Percentiles rank a stretch among this genome's conserved stretches.
Evolutionary conservation across 1,284 basidiomycete species (phyloP).

Genomic region (Boletus mariae): DNA sequence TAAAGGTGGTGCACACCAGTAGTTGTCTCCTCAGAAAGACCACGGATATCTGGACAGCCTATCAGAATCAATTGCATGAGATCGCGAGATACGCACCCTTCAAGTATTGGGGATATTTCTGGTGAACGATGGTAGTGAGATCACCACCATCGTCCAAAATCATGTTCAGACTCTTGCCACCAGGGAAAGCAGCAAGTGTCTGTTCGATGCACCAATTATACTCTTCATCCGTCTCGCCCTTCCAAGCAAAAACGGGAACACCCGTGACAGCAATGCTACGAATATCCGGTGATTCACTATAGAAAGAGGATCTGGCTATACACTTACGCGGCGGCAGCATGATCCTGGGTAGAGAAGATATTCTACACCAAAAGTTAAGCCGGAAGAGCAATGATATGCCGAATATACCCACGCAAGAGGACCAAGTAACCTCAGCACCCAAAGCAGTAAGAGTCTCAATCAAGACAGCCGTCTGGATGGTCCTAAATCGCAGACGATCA

Average conservation of each 20-base stretch:
- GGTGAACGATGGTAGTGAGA: constrained; percentile 91
- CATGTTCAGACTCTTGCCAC: constrained; percentile 91
- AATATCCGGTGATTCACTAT: constrained; percentile 3
- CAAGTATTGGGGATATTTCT: constrained; percentile 92
- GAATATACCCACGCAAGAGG: constrained; percentile 76
- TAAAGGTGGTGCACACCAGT: constrained; percentile 99
- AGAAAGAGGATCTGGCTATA: constrained; percentile 2
- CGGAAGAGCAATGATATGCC: constrained; percentile 2
- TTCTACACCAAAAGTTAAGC: constrained; percentile 54
- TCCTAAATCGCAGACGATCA: constrained; percentile 49
- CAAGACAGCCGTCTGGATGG: constrained; percentile 94
- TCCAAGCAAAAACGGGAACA: constrained; percentile 99
- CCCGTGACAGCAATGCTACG: constrained; percentile 92
- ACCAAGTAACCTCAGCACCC: constrained; percentile 98
- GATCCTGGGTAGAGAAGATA: constrained; percentile 99
- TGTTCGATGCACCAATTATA: constrained; percentile 99
- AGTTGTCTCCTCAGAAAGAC: constrained; percentile 98
- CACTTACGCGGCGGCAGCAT: constrained; percentile 93
- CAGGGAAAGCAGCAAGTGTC: constrained; percentile 79
- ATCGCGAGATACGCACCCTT: constrained; percentile 43
- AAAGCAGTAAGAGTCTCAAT: constrained; percentile 95
- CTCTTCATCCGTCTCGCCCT: constrained; percentile 99
- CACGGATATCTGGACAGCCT: constrained; percentile 64
- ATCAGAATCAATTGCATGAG: constrained; percentile 6
- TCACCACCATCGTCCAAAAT: constrained; percentile 99